Percentiles rank a stretch among this genome's conserved stretches.
phyloP scores from a whole-genome alignment of 495 filamentous ascomycete genomes.

The Hypoxylon trugodes region DNA sequence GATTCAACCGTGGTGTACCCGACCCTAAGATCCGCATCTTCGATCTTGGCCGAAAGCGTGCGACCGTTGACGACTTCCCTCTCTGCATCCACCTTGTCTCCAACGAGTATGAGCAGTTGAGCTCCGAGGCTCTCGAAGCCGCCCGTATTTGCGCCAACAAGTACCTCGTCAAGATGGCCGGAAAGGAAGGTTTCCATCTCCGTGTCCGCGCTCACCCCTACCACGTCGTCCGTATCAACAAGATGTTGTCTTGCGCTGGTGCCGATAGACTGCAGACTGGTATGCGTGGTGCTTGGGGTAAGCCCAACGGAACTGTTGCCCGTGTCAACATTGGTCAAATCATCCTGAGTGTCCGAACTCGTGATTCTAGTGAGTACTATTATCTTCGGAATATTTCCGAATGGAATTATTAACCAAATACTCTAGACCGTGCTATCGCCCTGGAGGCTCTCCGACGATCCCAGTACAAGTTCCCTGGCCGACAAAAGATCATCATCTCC shows the following conservation, averaged over 20 bases:
- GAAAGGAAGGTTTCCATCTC: constrained; percentile 99
- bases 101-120: constrained; percentile 99
- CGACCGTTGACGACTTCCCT: constrained; percentile 97
- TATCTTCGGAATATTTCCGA: neutral
- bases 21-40: constrained; percentile 99
- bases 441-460: constrained; percentile 98
- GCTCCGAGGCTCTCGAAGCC: constrained; percentile 97
- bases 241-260: constrained; percentile 99
- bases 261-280: constrained; percentile 99
- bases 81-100: constrained; percentile 98
- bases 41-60: constrained; percentile 98
- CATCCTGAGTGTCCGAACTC: constrained; percentile 93
- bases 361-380: constrained; percentile 77
- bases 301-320: constrained; percentile 96
- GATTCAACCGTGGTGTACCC: constrained; percentile 99
- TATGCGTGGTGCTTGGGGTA: constrained; percentile 99
- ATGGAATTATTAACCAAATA: constrained; percentile 39
- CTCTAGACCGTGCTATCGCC: constrained; percentile 80
- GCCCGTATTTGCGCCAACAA: constrained; percentile 99
- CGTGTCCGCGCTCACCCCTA: constrained; percentile 97
- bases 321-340: constrained; percentile 99
- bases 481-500: constrained; percentile 99
- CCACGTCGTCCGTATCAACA: constrained; percentile 99
- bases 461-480: constrained; percentile 99
- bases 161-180: constrained; percentile 96